Conservation (phyloP, 1,284 basidiomycete genomes). For the Cryptococcus sp. region DNA sequence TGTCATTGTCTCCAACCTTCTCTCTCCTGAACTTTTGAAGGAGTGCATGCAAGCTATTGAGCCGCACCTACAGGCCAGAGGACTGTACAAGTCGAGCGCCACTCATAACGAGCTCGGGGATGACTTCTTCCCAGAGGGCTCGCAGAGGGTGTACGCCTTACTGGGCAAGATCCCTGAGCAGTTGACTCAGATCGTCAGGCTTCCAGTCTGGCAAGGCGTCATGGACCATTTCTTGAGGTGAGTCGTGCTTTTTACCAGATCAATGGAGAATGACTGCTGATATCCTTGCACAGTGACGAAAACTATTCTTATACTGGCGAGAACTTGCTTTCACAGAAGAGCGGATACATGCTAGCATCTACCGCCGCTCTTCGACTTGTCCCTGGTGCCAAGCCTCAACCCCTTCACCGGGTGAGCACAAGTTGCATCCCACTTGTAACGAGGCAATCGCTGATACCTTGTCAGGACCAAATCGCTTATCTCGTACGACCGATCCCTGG, state of each 20-base stretch:
- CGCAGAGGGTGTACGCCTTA: constrained; percentile 24
- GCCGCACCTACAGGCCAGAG: constrained; percentile 16
- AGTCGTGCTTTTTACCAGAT: constrained; percentile 2
- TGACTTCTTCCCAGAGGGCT: constrained; percentile 29
- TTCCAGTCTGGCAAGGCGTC: constrained; percentile 24
- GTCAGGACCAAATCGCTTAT: constrained; percentile 26
- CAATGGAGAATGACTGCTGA: no score
- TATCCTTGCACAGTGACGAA: constrained; percentile 28
- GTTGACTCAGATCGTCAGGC: constrained; percentile 17
- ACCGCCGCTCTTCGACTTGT: constrained; percentile 22
- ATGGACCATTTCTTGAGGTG: constrained; percentile 25
- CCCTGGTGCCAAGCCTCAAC: constrained; percentile 22
- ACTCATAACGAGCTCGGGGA: constrained; percentile 22
- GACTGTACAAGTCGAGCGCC: constrained; percentile 12
- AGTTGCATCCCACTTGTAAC: no score
- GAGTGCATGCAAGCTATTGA: constrained; percentile 23
- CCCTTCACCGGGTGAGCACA: constrained; percentile 24
- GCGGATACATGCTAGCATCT: constrained; percentile 24
- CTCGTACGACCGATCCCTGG: constrained; percentile 14
- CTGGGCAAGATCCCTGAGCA: constrained; percentile 18
- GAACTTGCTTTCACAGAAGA: constrained; percentile 20
- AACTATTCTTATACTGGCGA: constrained; percentile 25
- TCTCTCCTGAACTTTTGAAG: constrained; percentile 19
- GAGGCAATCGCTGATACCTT: neutral
- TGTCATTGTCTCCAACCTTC: constrained; percentile 24